Percentiles rank a stretch among this genome's conserved stretches.
Conservation (phyloP, 306 rosid genomes). For the Malus orientalis region DNA sequence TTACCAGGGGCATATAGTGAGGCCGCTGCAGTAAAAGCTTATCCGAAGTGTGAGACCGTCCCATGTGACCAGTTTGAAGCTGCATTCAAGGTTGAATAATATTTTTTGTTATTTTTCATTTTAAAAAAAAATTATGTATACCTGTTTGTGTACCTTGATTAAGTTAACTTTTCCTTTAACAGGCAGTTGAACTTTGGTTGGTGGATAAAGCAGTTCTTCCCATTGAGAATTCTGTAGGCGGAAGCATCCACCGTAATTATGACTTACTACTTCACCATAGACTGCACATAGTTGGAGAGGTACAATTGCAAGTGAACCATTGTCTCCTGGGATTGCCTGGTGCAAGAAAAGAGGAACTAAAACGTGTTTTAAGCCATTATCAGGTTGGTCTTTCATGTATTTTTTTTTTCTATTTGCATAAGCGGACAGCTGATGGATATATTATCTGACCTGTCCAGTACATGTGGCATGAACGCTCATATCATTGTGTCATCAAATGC, state of each 20-base stretch:
- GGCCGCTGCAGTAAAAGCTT: constrained; percentile 80
- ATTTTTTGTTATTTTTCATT: neutral
- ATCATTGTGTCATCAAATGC: neutral
- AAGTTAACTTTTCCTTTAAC: constrained; percentile 9
- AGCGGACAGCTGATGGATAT: neutral
- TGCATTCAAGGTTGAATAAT: constrained; percentile 61
- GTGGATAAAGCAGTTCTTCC: constrained; percentile 93
- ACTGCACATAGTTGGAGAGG: constrained; percentile 85
- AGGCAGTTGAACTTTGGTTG: constrained; percentile 93
- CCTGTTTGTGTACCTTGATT: constrained; percentile 13
- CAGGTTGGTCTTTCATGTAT: constrained; percentile 47
- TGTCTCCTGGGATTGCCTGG: constrained; percentile 86
- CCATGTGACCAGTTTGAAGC: constrained; percentile 84
- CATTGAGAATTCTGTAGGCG: constrained; percentile 76
- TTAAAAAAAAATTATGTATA: neutral
- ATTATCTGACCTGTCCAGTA: constrained; percentile 7
- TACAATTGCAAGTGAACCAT: constrained; percentile 61
- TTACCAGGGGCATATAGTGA: constrained; percentile 82
- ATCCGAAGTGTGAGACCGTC: constrained; percentile 79
- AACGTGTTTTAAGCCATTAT: constrained; percentile 70
- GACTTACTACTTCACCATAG: constrained; percentile 91
- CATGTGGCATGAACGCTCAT: neutral
- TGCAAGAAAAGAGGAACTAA: constrained; percentile 57
- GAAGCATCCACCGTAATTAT: constrained; percentile 89
- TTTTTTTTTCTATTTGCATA: neutral